phyloP scores from a whole-genome alignment of 257 asterid species.

The Ballota nigra region DNA sequence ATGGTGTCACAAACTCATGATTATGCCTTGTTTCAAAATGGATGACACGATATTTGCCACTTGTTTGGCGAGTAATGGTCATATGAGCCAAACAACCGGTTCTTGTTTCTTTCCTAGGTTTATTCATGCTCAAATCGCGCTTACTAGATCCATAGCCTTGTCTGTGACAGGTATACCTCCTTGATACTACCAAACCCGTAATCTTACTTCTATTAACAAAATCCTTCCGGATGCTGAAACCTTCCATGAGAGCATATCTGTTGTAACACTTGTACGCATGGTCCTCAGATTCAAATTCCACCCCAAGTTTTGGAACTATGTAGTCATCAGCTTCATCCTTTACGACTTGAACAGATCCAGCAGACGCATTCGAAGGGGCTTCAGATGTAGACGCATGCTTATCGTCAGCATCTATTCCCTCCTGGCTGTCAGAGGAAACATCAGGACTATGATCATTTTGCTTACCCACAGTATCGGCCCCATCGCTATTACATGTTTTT shows the following conservation, averaged over 20 bases:
- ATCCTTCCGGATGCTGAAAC: conserved; percentile 65
- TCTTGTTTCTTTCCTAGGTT: conserved; percentile 50
- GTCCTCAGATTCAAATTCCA: conserved; percentile 54
- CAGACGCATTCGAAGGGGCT: conserved; percentile 29
- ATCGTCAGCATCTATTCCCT: conserved; percentile 22
- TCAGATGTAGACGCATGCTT: conserved; percentile 27
- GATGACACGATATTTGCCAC: conserved; percentile 52
- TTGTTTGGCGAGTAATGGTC: conserved; percentile 60
- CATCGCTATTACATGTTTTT: conserved; percentile 10
- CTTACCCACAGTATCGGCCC: conserved; percentile 11
- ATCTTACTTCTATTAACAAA: conserved; percentile 56
- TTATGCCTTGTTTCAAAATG: conserved; percentile 56
- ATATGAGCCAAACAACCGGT: conserved; percentile 64
- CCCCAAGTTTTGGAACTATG: conserved; percentile 51
- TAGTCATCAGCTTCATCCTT: conserved; percentile 31
- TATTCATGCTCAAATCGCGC: conserved; percentile 32
- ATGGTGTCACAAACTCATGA: conserved; percentile 53
- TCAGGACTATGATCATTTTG: conserved; percentile 21
- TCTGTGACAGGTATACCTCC: conserved; percentile 66
- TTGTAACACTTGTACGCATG: conserved; percentile 61
- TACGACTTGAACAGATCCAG: conserved; percentile 32
- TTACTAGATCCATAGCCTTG: conserved; percentile 55
- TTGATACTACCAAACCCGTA: conserved; percentile 53
- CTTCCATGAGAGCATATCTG: conserved; percentile 53
- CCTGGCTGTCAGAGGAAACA: conserved; percentile 29